Evolutionary conservation across 768 basidiomycete species (phyloP).

Genomic region (Favolaschia claudopus): DNA sequence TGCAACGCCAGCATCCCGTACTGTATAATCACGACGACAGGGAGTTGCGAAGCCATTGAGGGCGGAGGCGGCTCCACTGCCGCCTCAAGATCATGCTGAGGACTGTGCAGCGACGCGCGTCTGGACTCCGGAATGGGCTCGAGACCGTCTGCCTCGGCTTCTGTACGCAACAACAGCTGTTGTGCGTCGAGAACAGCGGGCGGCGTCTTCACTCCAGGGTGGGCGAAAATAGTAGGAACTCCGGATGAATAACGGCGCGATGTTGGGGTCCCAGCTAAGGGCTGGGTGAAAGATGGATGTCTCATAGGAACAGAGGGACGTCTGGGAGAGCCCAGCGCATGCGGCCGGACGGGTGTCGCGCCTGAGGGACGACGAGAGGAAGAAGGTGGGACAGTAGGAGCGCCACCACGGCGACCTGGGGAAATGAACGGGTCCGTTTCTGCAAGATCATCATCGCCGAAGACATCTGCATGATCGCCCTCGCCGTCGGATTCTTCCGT

Average conservation of each 20-base stretch:
- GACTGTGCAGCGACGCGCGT: constrained; percentile 38
- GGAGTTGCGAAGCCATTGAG: constrained; percentile 77
- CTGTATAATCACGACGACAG: constrained; percentile 86
- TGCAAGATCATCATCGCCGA: constrained; percentile 42
- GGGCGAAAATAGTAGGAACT: constrained; percentile 82
- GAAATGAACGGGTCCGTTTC: constrained; percentile 31
- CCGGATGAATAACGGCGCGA: constrained; percentile 64
- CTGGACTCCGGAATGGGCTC: constrained; percentile 60
- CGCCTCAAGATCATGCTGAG: constrained; percentile 47
- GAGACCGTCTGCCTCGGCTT: constrained; percentile 52
- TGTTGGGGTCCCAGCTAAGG: constrained; percentile 43
- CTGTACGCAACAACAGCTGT: constrained; percentile 57
- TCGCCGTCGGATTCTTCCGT: constrained; percentile 49
- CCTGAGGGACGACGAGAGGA: constrained; percentile 41
- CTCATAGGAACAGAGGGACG: constrained; percentile 30
- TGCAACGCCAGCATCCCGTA: constrained; percentile 91
- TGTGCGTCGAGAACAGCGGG: constrained; percentile 80
- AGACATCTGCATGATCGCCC: constrained; percentile 29
- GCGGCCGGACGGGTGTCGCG: neutral
- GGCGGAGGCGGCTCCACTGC: constrained; percentile 59
- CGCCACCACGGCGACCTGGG: neutral
- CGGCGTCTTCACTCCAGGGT: constrained; percentile 83
- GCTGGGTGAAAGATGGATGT: constrained; percentile 40
- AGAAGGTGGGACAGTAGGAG: constrained; percentile 33
- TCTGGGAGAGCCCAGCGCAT: constrained; percentile 17